A percentile compares a stretch with the other conserved stretches of the same genome.
These are phyloP conservation scores for Amphichorda felina DNA, from an alignment of 2,329 filamentous ascomycete species.

Conservation along the genomic window DNA sequence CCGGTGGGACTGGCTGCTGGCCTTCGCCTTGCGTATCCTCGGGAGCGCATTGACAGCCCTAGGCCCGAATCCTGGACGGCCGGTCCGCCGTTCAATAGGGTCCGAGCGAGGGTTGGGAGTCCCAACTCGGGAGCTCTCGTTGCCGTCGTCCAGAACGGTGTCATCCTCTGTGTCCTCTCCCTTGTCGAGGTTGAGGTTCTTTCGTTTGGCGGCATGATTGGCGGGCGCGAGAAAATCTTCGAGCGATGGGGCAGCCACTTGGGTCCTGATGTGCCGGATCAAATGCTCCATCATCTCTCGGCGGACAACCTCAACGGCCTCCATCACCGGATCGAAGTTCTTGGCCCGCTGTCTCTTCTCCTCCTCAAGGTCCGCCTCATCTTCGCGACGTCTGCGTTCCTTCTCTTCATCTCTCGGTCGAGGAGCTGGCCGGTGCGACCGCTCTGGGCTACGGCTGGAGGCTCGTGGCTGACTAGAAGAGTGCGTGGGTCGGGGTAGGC, in stretches of 20 bases:
- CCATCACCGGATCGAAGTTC: constrained; percentile 80
- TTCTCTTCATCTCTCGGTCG: constrained; percentile 50
- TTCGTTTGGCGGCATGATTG: constrained; percentile 68
- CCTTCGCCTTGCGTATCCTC: constrained; percentile 61
- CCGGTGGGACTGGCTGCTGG: constrained; percentile 36
- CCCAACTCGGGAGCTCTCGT: constrained; percentile 49
- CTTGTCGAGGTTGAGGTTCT: constrained; percentile 66
- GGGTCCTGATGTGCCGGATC: constrained; percentile 77
- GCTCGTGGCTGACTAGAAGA: constrained; percentile 8
- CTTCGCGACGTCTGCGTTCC: constrained; percentile 55
- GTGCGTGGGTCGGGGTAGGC: constrained; percentile 14
- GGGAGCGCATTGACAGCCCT: constrained; percentile 59
- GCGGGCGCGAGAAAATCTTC: constrained; percentile 73
- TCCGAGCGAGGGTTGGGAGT: constrained; percentile 55
- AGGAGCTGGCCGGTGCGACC: constrained; percentile 8
- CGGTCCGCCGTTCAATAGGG: constrained; percentile 47
- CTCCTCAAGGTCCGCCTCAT: constrained; percentile 73
- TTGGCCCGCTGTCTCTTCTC: constrained; percentile 81
- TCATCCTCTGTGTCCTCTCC: constrained; percentile 46
- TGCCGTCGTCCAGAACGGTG: constrained; percentile 40
- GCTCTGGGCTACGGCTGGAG: constrained; percentile 21
- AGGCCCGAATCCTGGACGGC: constrained; percentile 31
- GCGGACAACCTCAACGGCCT: constrained; percentile 68
- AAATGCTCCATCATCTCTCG: constrained; percentile 78
- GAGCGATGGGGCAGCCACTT: constrained; percentile 71